These are phyloP conservation scores for Pythium monospermum DNA, from an alignment of 352 stramenopile species.

Conservation along the genomic window DNA sequence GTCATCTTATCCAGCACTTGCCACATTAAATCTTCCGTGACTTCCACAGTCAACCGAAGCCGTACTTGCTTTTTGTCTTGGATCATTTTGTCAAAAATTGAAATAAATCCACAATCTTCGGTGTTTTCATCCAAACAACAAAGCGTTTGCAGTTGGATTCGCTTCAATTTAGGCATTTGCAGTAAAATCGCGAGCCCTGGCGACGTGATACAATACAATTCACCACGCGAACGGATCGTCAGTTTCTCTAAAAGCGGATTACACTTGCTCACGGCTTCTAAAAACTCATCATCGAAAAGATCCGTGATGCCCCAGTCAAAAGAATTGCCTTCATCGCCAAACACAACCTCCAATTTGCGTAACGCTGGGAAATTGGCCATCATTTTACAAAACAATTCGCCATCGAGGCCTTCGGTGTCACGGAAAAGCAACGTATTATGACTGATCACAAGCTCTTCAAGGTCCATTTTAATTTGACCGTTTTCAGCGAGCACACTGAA, in stretches of 20 bases:
- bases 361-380: conserved; percentile 1
- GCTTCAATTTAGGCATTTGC: no score
- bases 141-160: no score
- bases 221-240: not conserved
- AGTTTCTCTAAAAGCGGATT: conserved; percentile 11
- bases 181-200: no score
- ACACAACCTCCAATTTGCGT: conserved; percentile 6
- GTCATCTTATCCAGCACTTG: no score
- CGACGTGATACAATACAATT: conserved; percentile 2
- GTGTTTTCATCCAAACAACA: no score
- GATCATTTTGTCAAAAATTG: no score
- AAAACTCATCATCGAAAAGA: conserved; percentile 12
- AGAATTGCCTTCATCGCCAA: not conserved
- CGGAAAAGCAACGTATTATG: conserved; percentile 10
- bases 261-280: not conserved
- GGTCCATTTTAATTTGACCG: conserved; percentile 2
- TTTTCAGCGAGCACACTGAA: not conserved
- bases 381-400: conserved; percentile 1
- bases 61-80: no score
- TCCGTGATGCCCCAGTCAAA: conserved; percentile 2
- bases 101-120: no score
- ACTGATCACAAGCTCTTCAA: conserved; percentile 13
- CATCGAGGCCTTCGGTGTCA: not conserved
- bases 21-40: no score
- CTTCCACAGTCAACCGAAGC: no score